A percentile compares a stretch with the other conserved stretches of the same genome.
phyloP scores from a whole-genome alignment of 805 yeast species.

The Starmera amethionina region DNA sequence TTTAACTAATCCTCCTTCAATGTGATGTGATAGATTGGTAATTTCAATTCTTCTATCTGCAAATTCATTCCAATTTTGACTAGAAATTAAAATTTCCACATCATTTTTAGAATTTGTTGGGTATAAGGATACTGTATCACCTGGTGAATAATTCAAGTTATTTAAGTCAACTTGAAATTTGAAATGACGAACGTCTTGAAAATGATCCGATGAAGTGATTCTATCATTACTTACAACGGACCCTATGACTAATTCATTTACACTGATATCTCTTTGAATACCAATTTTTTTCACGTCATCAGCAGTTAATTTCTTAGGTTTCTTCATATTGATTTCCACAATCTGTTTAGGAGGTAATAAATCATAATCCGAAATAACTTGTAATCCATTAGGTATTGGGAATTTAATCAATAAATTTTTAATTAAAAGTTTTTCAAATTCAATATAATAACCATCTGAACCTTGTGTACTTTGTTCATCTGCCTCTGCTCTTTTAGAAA shows the following conservation, averaged over 20 bases:
- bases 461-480: slow-evolving; percentile 81
- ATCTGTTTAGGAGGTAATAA: slow-evolving; percentile 29
- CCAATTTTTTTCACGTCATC: slow-evolving; percentile 19
- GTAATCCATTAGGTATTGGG: slow-evolving; percentile 24
- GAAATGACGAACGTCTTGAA: slow-evolving; percentile 80
- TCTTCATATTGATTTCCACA: slow-evolving; percentile 19
- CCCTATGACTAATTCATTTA: slow-evolving; percentile 25
- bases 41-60: slow-evolving; percentile 51
- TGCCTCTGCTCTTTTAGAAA: slow-evolving; percentile 72
- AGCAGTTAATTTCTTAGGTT: slow-evolving; percentile 22
- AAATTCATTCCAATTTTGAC: slow-evolving; percentile 64
- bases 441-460: slow-evolving; percentile 62
- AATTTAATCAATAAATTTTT: slow-evolving; percentile 21
- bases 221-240: slow-evolving; percentile 41
- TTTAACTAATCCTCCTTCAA: slow-evolving; percentile 53
- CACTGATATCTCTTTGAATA: slow-evolving; percentile 18
- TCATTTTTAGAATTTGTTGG: slow-evolving; percentile 59
- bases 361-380: slow-evolving; percentile 22
- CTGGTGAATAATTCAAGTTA: slow-evolving; percentile 45
- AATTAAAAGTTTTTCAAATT: slow-evolving; percentile 53
- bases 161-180: slow-evolving; percentile 24
- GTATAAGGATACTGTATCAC: slow-evolving; percentile 72
- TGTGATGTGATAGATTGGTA: slow-evolving; percentile 7
- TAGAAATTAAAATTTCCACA: slow-evolving; percentile 54
- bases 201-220: slow-evolving; percentile 63